Evolutionary conservation across 306 rosid species (phyloP).

Genomic region (Trichosanthes cucumerina): DNA sequence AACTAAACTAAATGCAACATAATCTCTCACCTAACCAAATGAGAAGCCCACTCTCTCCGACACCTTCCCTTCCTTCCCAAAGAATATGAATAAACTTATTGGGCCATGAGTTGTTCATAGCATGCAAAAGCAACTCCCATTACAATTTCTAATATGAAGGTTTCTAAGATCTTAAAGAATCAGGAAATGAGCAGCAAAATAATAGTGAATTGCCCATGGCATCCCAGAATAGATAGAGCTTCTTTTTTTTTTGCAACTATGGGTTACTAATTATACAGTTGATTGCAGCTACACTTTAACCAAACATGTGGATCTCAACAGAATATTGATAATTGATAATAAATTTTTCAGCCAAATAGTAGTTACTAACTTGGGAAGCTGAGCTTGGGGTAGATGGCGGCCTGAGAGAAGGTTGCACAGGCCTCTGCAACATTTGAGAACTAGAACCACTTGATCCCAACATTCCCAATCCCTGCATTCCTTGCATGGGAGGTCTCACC

Average conservation of each 20-base stretch:
- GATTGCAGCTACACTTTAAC: background rate
- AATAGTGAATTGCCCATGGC: background rate
- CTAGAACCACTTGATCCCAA: slow-evolving; percentile 61
- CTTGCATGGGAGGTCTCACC: slow-evolving; percentile 63
- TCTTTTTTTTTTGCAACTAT: background rate
- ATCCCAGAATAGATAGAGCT: background rate
- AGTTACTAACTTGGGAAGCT: slow-evolving; percentile 64
- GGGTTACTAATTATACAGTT: background rate
- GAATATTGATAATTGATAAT: background rate
- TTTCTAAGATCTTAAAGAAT: background rate
- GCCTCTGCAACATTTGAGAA: slow-evolving; percentile 77
- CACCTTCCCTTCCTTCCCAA: background rate
- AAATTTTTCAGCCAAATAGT: background rate
- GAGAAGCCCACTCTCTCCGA: background rate
- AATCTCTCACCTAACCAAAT: background rate
- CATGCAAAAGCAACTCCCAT: background rate
- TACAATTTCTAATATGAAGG: background rate
- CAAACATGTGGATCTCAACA: background rate
- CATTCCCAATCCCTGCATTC: slow-evolving; percentile 60
- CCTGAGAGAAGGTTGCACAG: slow-evolving; percentile 62
- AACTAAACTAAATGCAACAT: background rate
- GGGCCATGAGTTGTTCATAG: background rate
- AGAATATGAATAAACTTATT: background rate
- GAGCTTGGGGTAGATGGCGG: slow-evolving; percentile 44
- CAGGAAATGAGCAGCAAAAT: background rate